Percentiles rank a stretch among this genome's conserved stretches.
Conservation (phyloP, 441 rosid genomes). For the Arabidopsis lyrata region DNA sequence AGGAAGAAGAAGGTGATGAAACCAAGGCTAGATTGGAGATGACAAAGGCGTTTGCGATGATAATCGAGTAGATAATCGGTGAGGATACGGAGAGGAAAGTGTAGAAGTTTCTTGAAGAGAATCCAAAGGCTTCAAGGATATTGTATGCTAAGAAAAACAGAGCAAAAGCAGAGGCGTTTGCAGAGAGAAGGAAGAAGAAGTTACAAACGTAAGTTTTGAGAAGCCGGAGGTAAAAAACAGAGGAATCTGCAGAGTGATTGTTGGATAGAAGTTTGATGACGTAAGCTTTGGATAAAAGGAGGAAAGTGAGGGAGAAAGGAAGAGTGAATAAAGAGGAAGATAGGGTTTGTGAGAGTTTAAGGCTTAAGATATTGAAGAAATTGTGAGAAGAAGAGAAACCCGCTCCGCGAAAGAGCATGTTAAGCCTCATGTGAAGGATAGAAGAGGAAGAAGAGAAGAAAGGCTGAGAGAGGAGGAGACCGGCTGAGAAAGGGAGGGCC, state of each 20-base stretch:
- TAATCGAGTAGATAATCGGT: conserved; percentile 68
- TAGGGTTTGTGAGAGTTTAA: conserved; percentile 81
- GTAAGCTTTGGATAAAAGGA: conserved; percentile 74
- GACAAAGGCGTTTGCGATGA: conserved; percentile 69
- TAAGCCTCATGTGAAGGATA: conserved; percentile 51
- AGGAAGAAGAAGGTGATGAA: conserved; percentile 42
- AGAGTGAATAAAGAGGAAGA: conserved; percentile 58
- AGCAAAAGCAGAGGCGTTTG: conserved; percentile 77
- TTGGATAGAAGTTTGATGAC: conserved; percentile 48
- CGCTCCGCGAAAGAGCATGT: conserved; percentile 60
- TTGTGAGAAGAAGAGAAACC: conserved; percentile 75
- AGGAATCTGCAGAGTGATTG: conserved; percentile 46
- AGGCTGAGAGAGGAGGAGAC: conserved; percentile 49
- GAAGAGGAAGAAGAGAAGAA: conserved; percentile 52
- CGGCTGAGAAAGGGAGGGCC: conserved; percentile 64
- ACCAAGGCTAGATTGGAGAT: conserved; percentile 73
- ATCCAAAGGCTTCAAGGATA: conserved; percentile 52
- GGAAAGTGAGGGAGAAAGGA: conserved; percentile 77
- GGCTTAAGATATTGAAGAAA: conserved; percentile 64
- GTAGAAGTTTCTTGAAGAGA: conserved; percentile 45
- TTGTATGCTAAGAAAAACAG: conserved; percentile 61
- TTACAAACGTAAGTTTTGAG: conserved; percentile 61
- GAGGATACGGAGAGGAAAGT: conserved; percentile 57
- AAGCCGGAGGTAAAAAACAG: conserved; percentile 58
- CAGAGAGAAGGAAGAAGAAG: conserved; percentile 64